Evolutionary conservation across 2,329 filamentous ascomycete species (phyloP).

Genomic region (Aphanoascus verrucosus): DNA sequence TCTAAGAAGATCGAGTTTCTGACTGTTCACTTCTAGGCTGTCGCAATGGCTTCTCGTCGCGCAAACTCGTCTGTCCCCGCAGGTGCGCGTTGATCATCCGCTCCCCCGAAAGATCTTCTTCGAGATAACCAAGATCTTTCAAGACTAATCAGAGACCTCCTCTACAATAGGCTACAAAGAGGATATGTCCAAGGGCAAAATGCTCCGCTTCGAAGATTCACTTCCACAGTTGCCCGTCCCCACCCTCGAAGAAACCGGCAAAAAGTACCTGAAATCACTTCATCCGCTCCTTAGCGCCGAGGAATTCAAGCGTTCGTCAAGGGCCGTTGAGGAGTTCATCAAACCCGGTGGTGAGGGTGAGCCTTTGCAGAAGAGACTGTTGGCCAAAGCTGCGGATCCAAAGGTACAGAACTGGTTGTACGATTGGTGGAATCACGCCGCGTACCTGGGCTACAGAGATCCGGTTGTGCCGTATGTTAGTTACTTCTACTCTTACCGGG

Average conservation of each 20-base stretch:
- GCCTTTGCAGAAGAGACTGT: conserved; percentile 75
- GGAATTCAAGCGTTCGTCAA: conserved; percentile 55
- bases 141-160: no score
- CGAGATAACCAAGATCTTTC: no score
- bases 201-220: conserved; percentile 58
- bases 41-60: conserved; percentile 31
- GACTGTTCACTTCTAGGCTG: conserved; percentile 21
- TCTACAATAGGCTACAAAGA: conserved; percentile 48
- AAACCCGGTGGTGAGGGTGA: conserved; percentile 74
- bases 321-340: conserved; percentile 79
- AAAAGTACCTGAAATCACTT: conserved; percentile 56
- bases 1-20: neutral
- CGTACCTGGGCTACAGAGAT: conserved; percentile 87
- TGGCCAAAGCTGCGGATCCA: conserved; percentile 68
- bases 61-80: conserved; percentile 35
- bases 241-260: conserved; percentile 52
- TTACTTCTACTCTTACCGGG: conserved; percentile 98
- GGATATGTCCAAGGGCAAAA: conserved; percentile 51
- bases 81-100: conserved; percentile 25
- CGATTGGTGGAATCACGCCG: conserved; percentile 96
- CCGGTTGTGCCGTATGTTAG: conserved; percentile 96
- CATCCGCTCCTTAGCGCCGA: conserved; percentile 50
- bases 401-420: conserved; percentile 85
- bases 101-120: neutral
- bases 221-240: conserved; percentile 53